Evolutionary conservation across 2,329 filamentous ascomycete species (phyloP).

Genomic region (Pseudogymnoascus sp.): DNA sequence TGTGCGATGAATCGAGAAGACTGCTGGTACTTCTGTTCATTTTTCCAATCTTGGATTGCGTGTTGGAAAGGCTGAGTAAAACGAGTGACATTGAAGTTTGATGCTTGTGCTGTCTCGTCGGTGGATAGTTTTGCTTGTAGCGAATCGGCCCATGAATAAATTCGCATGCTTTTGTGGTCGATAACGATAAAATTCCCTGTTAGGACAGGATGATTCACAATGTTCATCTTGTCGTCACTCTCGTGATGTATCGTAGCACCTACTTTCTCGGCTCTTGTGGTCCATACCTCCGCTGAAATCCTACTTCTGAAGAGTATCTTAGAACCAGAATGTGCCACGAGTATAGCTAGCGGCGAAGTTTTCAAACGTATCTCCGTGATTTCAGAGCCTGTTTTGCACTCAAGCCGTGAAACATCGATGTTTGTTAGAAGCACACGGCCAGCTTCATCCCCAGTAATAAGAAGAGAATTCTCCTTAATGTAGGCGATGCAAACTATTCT

Average conservation of each 20-base stretch:
- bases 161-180: neutral
- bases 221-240: neutral
- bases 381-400: neutral
- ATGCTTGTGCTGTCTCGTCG: neutral
- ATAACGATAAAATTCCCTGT: neutral
- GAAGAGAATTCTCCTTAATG: conserved; percentile 16
- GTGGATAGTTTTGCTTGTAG: neutral
- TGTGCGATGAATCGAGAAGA: neutral
- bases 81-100: neutral
- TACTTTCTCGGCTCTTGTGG: neutral
- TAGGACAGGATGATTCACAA: neutral
- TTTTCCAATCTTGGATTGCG: neutral
- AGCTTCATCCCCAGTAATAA: conserved; percentile 26
- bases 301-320: neutral
- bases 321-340: neutral
- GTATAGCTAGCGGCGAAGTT: neutral
- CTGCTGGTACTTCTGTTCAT: neutral
- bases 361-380: neutral
- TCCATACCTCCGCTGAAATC: neutral
- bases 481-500: conserved; percentile 20
- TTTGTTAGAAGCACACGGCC: conserved; percentile 22
- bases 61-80: neutral
- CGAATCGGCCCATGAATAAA: neutral
- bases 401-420: conserved; percentile 1
- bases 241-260: neutral